These are phyloP conservation scores for Soucietia sequanensis DNA, from an alignment of 805 yeast species.

Conservation along the genomic window DNA sequence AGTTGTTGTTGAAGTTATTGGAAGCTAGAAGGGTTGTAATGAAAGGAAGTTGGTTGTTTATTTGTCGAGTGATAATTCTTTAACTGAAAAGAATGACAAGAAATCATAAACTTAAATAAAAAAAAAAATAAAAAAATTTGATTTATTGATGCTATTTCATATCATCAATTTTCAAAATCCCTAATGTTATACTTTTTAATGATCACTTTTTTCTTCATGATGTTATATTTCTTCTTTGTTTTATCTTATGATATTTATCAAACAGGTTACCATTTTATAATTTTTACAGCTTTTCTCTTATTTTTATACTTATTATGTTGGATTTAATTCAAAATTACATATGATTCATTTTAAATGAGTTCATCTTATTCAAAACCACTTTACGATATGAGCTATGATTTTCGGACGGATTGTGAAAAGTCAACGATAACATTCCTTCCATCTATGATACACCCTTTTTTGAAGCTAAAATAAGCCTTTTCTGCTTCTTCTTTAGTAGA, in stretches of 20 bases:
- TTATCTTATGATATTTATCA: background rate
- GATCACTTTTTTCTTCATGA: slow-evolving; percentile 1
- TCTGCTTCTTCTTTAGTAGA: slow-evolving; percentile 50
- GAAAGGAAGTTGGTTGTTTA: no score
- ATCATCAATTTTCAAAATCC: no score
- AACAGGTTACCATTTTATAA: background rate
- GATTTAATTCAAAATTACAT: slow-evolving; percentile 3
- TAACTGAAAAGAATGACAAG: no score
- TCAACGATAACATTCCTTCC: slow-evolving; percentile 65
- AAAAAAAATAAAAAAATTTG: no score
- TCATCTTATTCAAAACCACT: no score
- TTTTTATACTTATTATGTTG: slow-evolving; percentile 4
- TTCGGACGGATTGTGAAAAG: slow-evolving; percentile 48
- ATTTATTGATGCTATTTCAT: no score
- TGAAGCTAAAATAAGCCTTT: slow-evolving; percentile 60
- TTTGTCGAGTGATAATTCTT: no score
- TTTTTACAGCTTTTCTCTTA: slow-evolving; percentile 1
- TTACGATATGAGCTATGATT: background rate
- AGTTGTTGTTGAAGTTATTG: no score
- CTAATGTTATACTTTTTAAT: background rate
- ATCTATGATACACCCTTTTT: slow-evolving; percentile 56
- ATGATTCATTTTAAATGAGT: slow-evolving; percentile 2
- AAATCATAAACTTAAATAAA: no score
- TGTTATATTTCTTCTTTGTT: background rate
- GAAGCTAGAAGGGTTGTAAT: no score